A percentile compares a stretch with the other conserved stretches of the same genome.
Evolutionary conservation across 148 eudicot genomes (phyloP).

Genomic region (Spergularia marina): DNA sequence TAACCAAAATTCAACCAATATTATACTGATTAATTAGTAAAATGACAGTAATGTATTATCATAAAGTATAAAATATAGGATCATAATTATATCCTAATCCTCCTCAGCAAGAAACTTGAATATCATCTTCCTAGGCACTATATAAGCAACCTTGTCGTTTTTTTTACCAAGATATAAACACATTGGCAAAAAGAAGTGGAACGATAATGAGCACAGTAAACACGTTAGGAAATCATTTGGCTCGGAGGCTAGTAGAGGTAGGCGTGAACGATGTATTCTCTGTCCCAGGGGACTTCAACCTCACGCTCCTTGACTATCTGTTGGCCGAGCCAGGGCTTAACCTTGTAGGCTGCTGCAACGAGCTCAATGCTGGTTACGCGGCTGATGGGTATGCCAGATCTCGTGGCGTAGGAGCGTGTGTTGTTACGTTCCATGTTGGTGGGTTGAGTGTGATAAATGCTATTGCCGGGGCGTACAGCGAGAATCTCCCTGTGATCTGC

Average conservation of each 20-base stretch:
- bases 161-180: too few species aligned
- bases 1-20: too few species aligned
- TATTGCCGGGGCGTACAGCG: slow-evolving; percentile 72
- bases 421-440: slow-evolving; percentile 70
- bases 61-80: too few species aligned
- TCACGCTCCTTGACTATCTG: slow-evolving; percentile 65
- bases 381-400: slow-evolving; percentile 71
- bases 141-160: too few species aligned
- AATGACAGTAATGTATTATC: too few species aligned
- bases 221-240: slow-evolving; percentile 58
- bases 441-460: slow-evolving; percentile 74
- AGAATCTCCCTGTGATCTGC: slow-evolving; percentile 63
- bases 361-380: slow-evolving; percentile 83
- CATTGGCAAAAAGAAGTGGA: too few species aligned
- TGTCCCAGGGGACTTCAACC: slow-evolving; percentile 72
- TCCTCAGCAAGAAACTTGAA: too few species aligned
- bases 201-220: background rate
- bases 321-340: slow-evolving; percentile 64
- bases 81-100: too few species aligned
- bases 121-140: too few species aligned
- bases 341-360: slow-evolving; percentile 70
- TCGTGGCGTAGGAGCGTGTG: slow-evolving; percentile 72
- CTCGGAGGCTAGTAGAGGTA: slow-evolving; percentile 56
- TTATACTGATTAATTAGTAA: too few species aligned
- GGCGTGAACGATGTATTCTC: slow-evolving; percentile 63